A percentile compares a stretch with the other conserved stretches of the same genome.
phyloP scores from a whole-genome alignment of 78 protist species.

The Mantamonas sphyraenae region DNA sequence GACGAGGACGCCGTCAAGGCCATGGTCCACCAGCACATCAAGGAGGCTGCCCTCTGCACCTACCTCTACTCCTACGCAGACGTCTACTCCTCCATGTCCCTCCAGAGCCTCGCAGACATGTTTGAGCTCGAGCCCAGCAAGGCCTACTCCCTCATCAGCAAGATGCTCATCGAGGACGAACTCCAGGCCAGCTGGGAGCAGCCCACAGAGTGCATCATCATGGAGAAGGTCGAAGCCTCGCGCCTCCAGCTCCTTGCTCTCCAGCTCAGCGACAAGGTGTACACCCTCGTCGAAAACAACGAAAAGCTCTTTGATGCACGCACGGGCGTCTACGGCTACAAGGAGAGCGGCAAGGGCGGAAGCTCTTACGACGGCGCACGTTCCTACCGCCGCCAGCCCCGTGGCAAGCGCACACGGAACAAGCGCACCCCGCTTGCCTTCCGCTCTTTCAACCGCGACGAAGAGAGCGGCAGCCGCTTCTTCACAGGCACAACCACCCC shows the following conservation, averaged over 20 bases:
- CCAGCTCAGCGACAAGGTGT: conserved; percentile 55
- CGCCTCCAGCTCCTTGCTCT: conserved; percentile 64
- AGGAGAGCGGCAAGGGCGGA: neutral
- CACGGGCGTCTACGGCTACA: neutral
- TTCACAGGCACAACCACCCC: too few species aligned
- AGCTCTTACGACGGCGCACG: neutral
- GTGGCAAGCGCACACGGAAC: too few species aligned
- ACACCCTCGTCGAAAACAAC: conserved; percentile 14
- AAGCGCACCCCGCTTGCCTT: too few species aligned
- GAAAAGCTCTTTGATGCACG: conserved; percentile 24
- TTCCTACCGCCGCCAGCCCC: too few species aligned
- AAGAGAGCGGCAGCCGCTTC: too few species aligned
- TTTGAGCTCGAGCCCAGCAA: conserved; percentile 25
- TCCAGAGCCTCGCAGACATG: conserved; percentile 39
- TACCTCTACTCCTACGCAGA: conserved; percentile 56
- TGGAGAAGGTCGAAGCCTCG: conserved; percentile 65
- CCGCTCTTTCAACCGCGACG: too few species aligned
- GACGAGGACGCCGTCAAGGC: conserved; percentile 36
- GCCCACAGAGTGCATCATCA: conserved; percentile 52
- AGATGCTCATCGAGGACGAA: conserved; percentile 71
- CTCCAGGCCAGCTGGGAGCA: conserved; percentile 70
- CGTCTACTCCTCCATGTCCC: conserved; percentile 47
- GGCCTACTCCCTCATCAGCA: neutral
- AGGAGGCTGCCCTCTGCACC: conserved; percentile 68
- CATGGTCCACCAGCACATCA: conserved; percentile 34